Evolutionary conservation across 1,139 yeast genomes (phyloP).

Genomic region (Nakaseomyces sp.): DNA sequence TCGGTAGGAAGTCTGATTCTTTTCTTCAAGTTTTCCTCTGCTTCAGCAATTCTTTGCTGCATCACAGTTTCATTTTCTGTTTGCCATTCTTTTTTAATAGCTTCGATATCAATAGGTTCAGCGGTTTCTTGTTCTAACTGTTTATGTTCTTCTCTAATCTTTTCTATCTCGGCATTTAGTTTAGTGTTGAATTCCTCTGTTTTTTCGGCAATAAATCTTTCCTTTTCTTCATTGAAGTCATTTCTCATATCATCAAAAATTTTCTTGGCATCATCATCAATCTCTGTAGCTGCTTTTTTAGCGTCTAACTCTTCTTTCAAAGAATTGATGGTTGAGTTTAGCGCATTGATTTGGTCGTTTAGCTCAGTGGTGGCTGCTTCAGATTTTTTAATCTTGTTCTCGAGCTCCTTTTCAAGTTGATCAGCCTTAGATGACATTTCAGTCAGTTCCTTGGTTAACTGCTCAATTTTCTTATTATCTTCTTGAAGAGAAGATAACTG

Average conservation of each 20-base stretch:
- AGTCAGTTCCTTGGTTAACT: slow-evolving; percentile 14
- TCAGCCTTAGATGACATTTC: neutral
- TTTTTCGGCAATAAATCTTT: slow-evolving; percentile 13
- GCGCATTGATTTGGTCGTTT: slow-evolving; percentile 5
- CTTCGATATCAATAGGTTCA: slow-evolving; percentile 11
- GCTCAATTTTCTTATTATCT: slow-evolving; percentile 7
- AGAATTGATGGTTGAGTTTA: slow-evolving; percentile 7
- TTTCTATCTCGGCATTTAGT: slow-evolving; percentile 8
- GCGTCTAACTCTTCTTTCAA: slow-evolving; percentile 5
- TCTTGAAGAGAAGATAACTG: slow-evolving; percentile 6
- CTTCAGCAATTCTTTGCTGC: slow-evolving; percentile 17
- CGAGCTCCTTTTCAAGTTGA: neutral
- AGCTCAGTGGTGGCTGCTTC: slow-evolving; percentile 4
- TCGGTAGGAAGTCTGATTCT: slow-evolving; percentile 25
- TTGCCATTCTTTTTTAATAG: slow-evolving; percentile 19
- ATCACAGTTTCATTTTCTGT: slow-evolving; percentile 23
- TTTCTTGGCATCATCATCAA: slow-evolving; percentile 11
- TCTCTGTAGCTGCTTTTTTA: slow-evolving; percentile 2
- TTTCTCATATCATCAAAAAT: slow-evolving; percentile 23
- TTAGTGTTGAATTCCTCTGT: slow-evolving; percentile 20
- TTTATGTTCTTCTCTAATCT: slow-evolving; percentile 12
- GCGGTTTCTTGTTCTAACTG: slow-evolving; percentile 16
- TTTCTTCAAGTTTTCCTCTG: slow-evolving; percentile 25
- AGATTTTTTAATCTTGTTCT: neutral
- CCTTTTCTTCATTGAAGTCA: slow-evolving; percentile 21